Evolutionary conservation across 148 eudicot genomes (phyloP), one percentile per base, ranked within the genome.

Genomic region (Rhododendron molle): DNA sequence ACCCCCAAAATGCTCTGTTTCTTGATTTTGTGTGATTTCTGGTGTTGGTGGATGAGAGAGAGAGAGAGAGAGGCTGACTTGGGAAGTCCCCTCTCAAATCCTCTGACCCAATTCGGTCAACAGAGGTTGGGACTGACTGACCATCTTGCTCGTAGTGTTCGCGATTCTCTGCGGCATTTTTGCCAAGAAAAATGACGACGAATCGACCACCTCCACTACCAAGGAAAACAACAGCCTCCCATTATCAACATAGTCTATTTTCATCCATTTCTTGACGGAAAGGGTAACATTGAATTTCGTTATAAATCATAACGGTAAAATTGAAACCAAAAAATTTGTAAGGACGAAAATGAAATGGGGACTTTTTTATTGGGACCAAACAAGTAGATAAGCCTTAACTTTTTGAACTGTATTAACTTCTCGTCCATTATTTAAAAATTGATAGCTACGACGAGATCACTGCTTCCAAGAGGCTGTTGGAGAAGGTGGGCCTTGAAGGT

Each of bases 401-500:
- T 47, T 47, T 47, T 13, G 2, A 49, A 88, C n/a, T 72, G 36
- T 30, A 43, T 87, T 81, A 85, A 76, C 87, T 86, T 83, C 79
- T 62, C 69, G 7, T 4, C 65, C 71, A 38, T 88, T 44, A 46
- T 83, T 80, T 71, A 44, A 23, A 83, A 44, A 67, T 86, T 85
- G 81, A 78, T 87, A 93, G 96, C 54, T 82, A 77, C 76, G 95
- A 94, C 86, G 98, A 92, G 88, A 86, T 92, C 76, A 85, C 90
- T 86, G 95, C 93, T 86, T 92, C 93, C 86, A 89, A 87, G 89
- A 90, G 76, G 88, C 88, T 97, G 88, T 89, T 97, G 87, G 93
- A 90, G 86, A 95, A 92, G 89, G 92, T 84, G 86, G 91, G 87
- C 85, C 93, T 97, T 83, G 81, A 94, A 86, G 99, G 95, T 84